A percentile compares a stretch with the other conserved stretches of the same genome.
phyloP scores from a whole-genome alignment of 2,329 filamentous ascomycete species.

The Paraphaeosphaeria minitans region DNA sequence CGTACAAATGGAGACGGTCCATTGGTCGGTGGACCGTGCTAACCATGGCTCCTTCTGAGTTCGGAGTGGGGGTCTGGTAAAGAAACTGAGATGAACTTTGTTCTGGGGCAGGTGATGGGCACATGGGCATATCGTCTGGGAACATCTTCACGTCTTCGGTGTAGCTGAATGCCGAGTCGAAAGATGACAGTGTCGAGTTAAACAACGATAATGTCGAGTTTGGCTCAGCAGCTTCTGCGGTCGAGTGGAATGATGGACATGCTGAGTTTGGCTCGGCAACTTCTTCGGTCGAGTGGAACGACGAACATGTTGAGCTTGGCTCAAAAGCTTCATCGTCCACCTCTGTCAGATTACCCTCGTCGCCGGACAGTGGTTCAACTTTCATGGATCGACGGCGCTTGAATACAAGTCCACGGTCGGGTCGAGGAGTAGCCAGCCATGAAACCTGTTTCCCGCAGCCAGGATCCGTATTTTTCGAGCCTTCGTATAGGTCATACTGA shows the following conservation, averaged over 20 bases:
- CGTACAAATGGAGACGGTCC: not conserved
- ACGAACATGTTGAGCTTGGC: not conserved
- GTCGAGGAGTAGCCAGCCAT: slow-evolving; percentile 30
- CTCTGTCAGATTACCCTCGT: slow-evolving; percentile 30
- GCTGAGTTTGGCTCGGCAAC: not conserved
- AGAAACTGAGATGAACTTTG: not conserved
- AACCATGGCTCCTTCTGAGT: not conserved
- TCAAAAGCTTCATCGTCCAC: slow-evolving; percentile 22
- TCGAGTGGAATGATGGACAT: no score
- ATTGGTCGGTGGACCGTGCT: not conserved
- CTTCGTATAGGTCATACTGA: slow-evolving; percentile 32
- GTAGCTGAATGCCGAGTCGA: not conserved
- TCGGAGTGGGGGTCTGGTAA: not conserved
- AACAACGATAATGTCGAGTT: slow-evolving; percentile 8
- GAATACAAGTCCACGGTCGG: not conserved
- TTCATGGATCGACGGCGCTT: not conserved
- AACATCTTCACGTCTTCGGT: slow-evolving; percentile 7
- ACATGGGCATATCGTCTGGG: not conserved
- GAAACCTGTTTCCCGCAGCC: slow-evolving; percentile 28
- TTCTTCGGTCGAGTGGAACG: slow-evolving; percentile 9
- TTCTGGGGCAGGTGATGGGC: not conserved
- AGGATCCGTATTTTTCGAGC: slow-evolving; percentile 23
- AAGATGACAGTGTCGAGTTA: not conserved
- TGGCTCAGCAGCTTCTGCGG: slow-evolving; percentile 9
- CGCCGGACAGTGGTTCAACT: not conserved